Conservation (phyloP, 208 protist genomes). For the Leishmania braziliensis region DNA sequence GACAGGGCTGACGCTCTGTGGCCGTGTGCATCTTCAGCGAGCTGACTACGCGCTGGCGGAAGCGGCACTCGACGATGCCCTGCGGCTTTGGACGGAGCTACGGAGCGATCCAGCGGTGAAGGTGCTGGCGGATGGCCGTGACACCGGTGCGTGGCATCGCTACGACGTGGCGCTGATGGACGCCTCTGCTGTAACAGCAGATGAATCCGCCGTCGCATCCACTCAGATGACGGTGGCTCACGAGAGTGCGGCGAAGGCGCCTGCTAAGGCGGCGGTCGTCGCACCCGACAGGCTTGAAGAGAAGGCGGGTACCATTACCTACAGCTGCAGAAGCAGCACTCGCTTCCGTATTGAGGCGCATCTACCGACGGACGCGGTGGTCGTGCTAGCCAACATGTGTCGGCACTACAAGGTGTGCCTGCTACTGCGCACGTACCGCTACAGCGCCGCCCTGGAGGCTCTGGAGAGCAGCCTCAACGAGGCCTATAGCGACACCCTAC, state of each 20-base stretch:
- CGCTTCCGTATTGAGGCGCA: slow-evolving; percentile 28
- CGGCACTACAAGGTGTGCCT: slow-evolving; percentile 68
- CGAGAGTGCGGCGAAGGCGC: background rate
- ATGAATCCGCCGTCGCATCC: background rate
- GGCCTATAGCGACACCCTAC: slow-evolving; percentile 75
- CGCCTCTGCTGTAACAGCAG: slow-evolving; percentile 4
- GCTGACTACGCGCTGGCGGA: slow-evolving; percentile 80
- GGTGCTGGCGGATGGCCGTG: background rate
- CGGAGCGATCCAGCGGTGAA: slow-evolving; percentile 35
- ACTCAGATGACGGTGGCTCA: background rate
- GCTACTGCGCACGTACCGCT: slow-evolving; percentile 82
- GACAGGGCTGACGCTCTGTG: slow-evolving; percentile 67
- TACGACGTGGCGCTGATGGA: slow-evolving; percentile 22
- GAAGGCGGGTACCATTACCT: background rate
- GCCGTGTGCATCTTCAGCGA: slow-evolving; percentile 77
- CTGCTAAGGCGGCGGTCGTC: background rate
- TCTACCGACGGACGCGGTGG: slow-evolving; percentile 54
- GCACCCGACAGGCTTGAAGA: background rate
- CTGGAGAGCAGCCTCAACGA: slow-evolving; percentile 73
- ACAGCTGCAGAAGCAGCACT: slow-evolving; percentile 7
- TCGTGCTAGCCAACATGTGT: slow-evolving; percentile 55
- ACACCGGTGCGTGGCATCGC: background rate
- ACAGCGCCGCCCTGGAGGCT: slow-evolving; percentile 85
- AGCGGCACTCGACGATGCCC: slow-evolving; percentile 49
- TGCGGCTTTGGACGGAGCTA: slow-evolving; percentile 42